These are phyloP conservation scores for Pyronema omphalodes DNA, from an alignment of 495 filamentous ascomycete species.

Conservation along the genomic window DNA sequence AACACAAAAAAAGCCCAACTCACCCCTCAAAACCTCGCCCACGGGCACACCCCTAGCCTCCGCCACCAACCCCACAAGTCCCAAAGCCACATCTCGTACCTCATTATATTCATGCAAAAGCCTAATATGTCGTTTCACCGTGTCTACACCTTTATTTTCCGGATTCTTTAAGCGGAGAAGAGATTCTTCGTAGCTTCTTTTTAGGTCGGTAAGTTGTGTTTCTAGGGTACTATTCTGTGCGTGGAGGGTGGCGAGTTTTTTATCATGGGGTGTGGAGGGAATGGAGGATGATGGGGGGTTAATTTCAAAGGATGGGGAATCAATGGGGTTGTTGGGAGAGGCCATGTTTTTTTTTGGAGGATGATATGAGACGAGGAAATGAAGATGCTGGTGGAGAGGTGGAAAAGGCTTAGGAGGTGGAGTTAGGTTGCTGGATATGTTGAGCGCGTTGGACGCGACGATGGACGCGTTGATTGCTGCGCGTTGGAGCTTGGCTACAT, in stretches of 20 bases:
- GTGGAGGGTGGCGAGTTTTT: neutral
- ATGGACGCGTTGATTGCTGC: no score
- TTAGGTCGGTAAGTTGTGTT: neutral
- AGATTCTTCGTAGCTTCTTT: no score
- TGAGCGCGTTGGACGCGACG: no score
- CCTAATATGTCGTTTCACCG: slow-evolving; percentile 20
- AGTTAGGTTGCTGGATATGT: no score
- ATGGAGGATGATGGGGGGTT: no score
- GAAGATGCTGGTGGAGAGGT: neutral
- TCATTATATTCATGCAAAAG: slow-evolving; percentile 23
- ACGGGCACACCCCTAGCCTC: slow-evolving; percentile 18
- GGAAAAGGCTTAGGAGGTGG: neutral
- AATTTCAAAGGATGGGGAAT: no score
- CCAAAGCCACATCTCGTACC: slow-evolving; percentile 21
- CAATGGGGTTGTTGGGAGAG: no score
- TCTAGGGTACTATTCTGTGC: no score
- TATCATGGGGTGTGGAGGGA: neutral
- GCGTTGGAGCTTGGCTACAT: no score
- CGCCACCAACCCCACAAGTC: slow-evolving; percentile 21
- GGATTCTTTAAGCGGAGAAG: no score
- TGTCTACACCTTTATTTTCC: slow-evolving; percentile 4
- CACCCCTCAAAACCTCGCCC: slow-evolving; percentile 17
- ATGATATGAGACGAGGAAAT: no score
- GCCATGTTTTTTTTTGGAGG: no score
- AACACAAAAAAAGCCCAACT: neutral